A percentile compares a stretch with the other conserved stretches of the same genome.
Evolutionary conservation across 164 flowering plant genomes (phyloP).

Genomic region (Platanus orientalis): DNA sequence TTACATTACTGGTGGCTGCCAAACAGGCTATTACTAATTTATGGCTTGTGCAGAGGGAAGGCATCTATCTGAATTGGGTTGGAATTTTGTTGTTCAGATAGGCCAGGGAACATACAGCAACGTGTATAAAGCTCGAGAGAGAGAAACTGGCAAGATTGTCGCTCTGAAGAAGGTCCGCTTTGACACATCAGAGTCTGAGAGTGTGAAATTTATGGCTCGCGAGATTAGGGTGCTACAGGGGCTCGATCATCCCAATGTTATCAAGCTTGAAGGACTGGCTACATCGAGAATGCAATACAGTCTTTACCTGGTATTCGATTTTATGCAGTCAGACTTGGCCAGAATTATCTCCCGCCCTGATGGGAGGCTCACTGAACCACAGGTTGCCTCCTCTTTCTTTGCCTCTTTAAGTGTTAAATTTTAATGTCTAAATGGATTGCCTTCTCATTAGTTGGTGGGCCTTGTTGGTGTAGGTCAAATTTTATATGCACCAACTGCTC

Average conservation of each 20-base stretch:
- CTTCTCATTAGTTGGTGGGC: not conserved
- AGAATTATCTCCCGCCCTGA: slow-evolving; percentile 40
- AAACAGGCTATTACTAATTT: too few relatives aligned
- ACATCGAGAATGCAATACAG: too few relatives aligned
- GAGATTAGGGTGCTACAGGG: too few relatives aligned
- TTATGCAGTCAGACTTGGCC: too few relatives aligned
- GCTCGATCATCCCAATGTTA: too few relatives aligned
- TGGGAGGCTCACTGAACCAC: slow-evolving; percentile 49
- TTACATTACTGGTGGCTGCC: too few relatives aligned
- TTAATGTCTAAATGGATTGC: not conserved
- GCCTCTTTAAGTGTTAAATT: not conserved
- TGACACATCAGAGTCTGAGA: too few relatives aligned
- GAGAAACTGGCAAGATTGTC: slow-evolving; percentile 49
- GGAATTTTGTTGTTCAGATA: slow-evolving; percentile 33
- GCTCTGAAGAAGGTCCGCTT: too few relatives aligned
- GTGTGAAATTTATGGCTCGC: too few relatives aligned
- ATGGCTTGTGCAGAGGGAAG: not conserved
- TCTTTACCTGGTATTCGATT: too few relatives aligned
- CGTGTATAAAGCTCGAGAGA: slow-evolving; percentile 69
- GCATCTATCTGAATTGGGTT: slow-evolving; percentile 2
- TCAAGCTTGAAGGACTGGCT: too few relatives aligned
- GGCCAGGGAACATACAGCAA: slow-evolving; percentile 79
- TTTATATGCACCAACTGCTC: slow-evolving; percentile 70
- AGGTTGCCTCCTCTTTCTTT: slow-evolving; percentile 27
- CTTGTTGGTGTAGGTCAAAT: slow-evolving; percentile 45